Conservation (phyloP, 192 early-diverging fungal genomes). For the Gorgonomyces haynaldii region DNA sequence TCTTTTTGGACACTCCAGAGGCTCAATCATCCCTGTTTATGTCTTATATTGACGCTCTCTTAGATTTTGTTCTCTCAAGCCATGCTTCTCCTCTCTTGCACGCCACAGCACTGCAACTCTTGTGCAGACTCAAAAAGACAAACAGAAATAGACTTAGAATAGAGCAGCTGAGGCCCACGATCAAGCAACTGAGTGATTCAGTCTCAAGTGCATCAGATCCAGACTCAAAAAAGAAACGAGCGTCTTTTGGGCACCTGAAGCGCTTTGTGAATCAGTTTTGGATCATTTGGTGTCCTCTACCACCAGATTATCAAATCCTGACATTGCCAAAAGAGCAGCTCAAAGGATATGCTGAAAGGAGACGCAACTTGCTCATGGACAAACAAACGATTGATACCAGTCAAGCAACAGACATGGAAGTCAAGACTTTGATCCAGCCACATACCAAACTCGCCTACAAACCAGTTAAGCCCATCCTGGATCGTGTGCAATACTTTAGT, state of each 20-base stretch:
- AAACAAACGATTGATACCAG: too few relatives aligned
- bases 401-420: too few relatives aligned
- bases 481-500: too few relatives aligned
- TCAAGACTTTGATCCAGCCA: not conserved
- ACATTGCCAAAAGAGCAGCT: not conserved
- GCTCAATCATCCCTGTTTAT: slow-evolving; percentile 12
- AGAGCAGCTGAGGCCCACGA: slow-evolving; percentile 13
- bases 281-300: not conserved
- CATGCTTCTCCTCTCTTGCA: slow-evolving; percentile 17
- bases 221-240: not conserved
- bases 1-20: slow-evolving; percentile 17
- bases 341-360: too few relatives aligned
- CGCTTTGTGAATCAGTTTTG: not conserved
- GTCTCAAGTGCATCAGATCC: slow-evolving; percentile 1
- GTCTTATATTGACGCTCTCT: slow-evolving; percentile 29
- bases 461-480: too few relatives aligned
- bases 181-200: slow-evolving; percentile 5
- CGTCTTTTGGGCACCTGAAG: not conserved
- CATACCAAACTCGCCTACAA: too few relatives aligned
- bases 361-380: too few relatives aligned
- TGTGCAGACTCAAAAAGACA: slow-evolving; percentile 28
- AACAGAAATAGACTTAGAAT: slow-evolving; percentile 32
- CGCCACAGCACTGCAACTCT: slow-evolving; percentile 20
- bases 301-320: not conserved
- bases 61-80: slow-evolving; percentile 12